Evolutionary conservation across 208 protist species (phyloP), one percentile per base, ranked within the genome.

Genomic region (Trypanosomatidae sp.): DNA sequence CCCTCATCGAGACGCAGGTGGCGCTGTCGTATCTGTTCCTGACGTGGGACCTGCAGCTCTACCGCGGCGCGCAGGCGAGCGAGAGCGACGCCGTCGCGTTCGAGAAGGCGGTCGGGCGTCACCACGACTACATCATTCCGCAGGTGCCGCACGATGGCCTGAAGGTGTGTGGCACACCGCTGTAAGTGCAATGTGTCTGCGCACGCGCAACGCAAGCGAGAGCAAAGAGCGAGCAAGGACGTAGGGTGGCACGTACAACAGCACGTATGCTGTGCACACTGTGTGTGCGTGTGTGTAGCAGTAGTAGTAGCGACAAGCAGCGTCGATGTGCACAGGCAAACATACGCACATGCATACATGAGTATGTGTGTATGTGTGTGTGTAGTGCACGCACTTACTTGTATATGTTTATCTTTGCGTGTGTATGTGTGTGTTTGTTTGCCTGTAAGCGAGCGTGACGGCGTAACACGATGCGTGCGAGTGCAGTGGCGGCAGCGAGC

Each of bases 1-100:
- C 88, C 5, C 61, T 95, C 30, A 79, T 95, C 38, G 88, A 95
- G 55, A 85, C 78, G 23, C 69, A 88, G 51, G 75, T 92, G 1
- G 72, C 71, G 7, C 45, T 92, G 8, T 63, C 72, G 13, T 92
- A 80, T 54, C 44, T 88, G 33, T 52, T 87, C 43, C 39, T 74
- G 7, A 83, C 75, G 53, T 88, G 78, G 72, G 69, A 85, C 46
- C 53, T 88, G 8, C 16, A 48, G 48, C 46, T 88, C 24, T 83
- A 73, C 60, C 50, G 59, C 5, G 56, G 41, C 7, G 20, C 41
- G 20, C n/a, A 4, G 4, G 44, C 2, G 18, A 24, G 16, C 33
- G 26, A 23, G 13, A 23, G 4, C n/a, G 44, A 62, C 35, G 55
- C 59, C 13, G 45, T 22, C 7, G 64, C 41, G 0, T 69, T 69